These are phyloP conservation scores for Farysia itapuensis DNA, from an alignment of 1,284 basidiomycete genomes.

Conservation along the genomic window DNA sequence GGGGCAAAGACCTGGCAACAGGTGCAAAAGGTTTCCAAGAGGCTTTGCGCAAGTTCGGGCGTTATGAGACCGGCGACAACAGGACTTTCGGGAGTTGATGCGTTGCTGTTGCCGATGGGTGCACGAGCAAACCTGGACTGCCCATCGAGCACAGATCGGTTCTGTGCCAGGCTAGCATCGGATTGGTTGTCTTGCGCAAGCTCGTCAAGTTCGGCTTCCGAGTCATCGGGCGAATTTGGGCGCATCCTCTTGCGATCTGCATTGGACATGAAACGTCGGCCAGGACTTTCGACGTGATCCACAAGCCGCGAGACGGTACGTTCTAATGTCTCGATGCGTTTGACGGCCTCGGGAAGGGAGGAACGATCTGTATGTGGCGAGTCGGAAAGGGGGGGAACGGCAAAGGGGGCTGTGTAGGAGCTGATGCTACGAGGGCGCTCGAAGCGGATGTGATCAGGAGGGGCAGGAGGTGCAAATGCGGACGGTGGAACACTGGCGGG, in stretches of 20 bases:
- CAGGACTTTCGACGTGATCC: conserved; percentile 11
- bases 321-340: conserved; percentile 23
- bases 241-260: conserved; percentile 20
- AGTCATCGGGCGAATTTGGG: conserved; percentile 16
- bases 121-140: not conserved
- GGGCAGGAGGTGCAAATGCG: not conserved
- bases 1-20: conserved; percentile 34
- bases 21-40: conserved; percentile 22
- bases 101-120: not conserved
- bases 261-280: conserved; percentile 2
- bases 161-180: conserved; percentile 9
- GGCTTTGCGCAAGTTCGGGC: conserved; percentile 17
- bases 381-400: not conserved
- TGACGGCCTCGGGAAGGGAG: conserved; percentile 23
- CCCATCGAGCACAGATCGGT: no score
- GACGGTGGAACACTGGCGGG: conserved; percentile 15
- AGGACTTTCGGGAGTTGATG: not conserved
- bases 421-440: not conserved
- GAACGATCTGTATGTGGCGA: conserved; percentile 12
- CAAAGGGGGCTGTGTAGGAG: not conserved
- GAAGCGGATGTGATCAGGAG: not conserved
- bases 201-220: conserved; percentile 32
- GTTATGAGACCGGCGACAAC: conserved; percentile 24
- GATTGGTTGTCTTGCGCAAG: conserved; percentile 25
- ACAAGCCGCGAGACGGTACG: conserved; percentile 20